phyloP scores from a whole-genome alignment of 2,329 filamentous ascomycete genomes.

The Fusarium floridanum region DNA sequence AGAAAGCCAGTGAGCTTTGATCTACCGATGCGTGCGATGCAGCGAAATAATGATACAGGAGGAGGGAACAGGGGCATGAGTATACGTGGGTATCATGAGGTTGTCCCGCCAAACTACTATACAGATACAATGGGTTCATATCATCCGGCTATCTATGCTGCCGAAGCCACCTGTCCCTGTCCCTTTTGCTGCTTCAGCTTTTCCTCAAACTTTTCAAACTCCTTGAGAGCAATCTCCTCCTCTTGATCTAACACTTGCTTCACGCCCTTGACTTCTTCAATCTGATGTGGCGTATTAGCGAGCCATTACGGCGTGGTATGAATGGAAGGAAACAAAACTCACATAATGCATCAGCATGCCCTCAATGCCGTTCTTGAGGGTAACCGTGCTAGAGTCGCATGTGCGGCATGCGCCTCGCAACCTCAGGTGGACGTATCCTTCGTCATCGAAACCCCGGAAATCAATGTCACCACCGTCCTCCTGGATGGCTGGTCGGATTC shows the following conservation, averaged over 20 bases:
- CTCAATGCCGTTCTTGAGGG: conserved; percentile 97
- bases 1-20: neutral
- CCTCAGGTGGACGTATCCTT: conserved; percentile 86
- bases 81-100: conserved; percentile 46
- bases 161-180: conserved; percentile 38
- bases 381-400: conserved; percentile 97
- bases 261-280: conserved; percentile 95
- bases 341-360: conserved; percentile 98
- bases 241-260: conserved; percentile 92
- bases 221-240: conserved; percentile 86
- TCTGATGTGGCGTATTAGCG: conserved; percentile 66
- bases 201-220: conserved; percentile 97
- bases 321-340: conserved; percentile 55
- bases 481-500: conserved; percentile 95
- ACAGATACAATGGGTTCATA: conserved; percentile 27
- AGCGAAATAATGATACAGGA: neutral
- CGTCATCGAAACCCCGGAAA: conserved; percentile 87
- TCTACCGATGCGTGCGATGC: neutral
- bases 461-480: conserved; percentile 99
- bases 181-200: conserved; percentile 72
- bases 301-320: neutral
- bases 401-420: conserved; percentile 93
- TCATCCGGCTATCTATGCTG: conserved; percentile 10
- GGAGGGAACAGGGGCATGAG: conserved; percentile 10
- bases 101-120: conserved; percentile 41